Evolutionary conservation across 1,139 yeast species (phyloP), one percentile per base, ranked within the genome.

Genomic region (Candida neerlandica): DNA sequence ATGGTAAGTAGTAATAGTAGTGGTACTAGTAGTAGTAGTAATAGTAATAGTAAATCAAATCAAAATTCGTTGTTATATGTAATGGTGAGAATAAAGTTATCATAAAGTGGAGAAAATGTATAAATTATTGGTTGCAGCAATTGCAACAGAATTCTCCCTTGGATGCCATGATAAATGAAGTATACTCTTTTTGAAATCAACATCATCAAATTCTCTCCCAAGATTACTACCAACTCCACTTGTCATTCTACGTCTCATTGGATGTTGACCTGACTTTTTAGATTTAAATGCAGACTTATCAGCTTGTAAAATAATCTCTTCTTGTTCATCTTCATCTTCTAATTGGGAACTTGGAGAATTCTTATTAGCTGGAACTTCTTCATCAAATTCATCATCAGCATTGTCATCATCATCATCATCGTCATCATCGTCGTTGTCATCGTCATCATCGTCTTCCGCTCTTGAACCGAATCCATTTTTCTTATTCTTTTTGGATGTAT

Each of bases 161-260:
- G 99, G 99, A 75, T 95, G 99, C 99, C 99, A 95, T 65, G 98
- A 91, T 69, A 91, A 79, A 73, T 94, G 98, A 70, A 94, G 80
- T 57, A 95, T 92, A 70, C 91, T 88, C 80, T 92, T 92, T 70
- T 92, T 91, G 74, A 91, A 94, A 70, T 95, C 98, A 62, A 92
- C 88, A 57, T 85, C 86, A 66, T 89, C 96, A 66, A 86, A 84
- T 62, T 88, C 96, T 61, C 70, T 67, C 43, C 66, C 62, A 52
- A 65, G 59, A 37, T 62, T 60, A 35, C 65, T 65, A 23, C 77
- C 77, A 48, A 67, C 68, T 11, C 77, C 78, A 55, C 76, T 72
- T 73, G 74, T 74, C 77, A 74, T 70, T 58, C 79, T 66, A 47
- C 80, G 66, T 57, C 76, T 70, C 66, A 69, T 67, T 46, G 71